Base-by-base conservation (phyloP, 805 yeast genomes). In the Komagataella pseudopastoris region DNA sequence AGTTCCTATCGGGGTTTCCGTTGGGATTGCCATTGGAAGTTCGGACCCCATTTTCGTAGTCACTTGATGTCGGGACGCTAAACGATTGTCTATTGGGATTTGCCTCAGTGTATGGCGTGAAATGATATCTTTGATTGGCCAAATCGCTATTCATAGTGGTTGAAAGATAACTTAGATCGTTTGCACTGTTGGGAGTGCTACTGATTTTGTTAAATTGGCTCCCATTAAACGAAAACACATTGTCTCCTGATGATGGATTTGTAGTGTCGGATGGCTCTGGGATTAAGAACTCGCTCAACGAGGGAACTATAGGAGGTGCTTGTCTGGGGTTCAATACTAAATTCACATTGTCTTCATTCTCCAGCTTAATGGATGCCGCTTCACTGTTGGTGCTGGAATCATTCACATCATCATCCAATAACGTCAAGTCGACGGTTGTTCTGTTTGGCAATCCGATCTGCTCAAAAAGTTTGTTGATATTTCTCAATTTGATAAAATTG, bases 401-500 rank as follows among this genome's bases (percentile, higher is more conserved):
- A 6, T 49, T 51, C 45, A 46, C 48, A 43, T 44, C 50, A 6
- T 52, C 52, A 3, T 54, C 52, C 39, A 48, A 5, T 54, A 55
- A 12, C 55, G 59, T 47, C 8, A 30, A 10, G 8, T 30, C 39
- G 53, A 46, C 2, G 51, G 45, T 43, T 51, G 51, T 45, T 55
- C 58, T 44, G 55, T 51, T 20, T 54, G 53, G 49, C 52, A 53
- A 46, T 44, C 53, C 50, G 53, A 59, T 53, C 51, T 24, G 58
- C 57, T 54, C 54, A 50, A 60, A 59, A 30, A 60, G 54, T 17
- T 55, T 52, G 17, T 57, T 52, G 8, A 60, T 48, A 47, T 58
- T 57, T 45, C 52, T 55, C 53, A 63, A 53, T 43, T 63, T 63
- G 47, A 55, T 55, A 48, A 60, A 53, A 36, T 60, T 59, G 47